Evolutionary conservation across 441 rosid species (phyloP), one percentile per base, ranked within the genome.

Genomic region (Pelargonium cotyledonis): DNA sequence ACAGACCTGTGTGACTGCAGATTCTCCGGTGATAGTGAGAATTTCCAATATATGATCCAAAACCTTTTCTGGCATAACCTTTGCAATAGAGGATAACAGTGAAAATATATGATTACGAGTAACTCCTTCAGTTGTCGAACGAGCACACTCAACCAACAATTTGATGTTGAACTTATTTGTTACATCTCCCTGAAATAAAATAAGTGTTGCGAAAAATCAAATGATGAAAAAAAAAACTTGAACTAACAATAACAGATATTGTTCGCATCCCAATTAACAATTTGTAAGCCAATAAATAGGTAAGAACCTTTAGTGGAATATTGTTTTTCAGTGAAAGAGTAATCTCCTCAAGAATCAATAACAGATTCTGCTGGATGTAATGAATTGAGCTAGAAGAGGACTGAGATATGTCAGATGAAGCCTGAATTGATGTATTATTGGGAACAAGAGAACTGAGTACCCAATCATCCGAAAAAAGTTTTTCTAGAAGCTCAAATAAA

Each of bases 1-100:
- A 83, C 86, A 78, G 80, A 96, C 99, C 98, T 93, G 96, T 62
- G 85, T 81, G 67, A 89, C 85, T 0, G 97, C 81, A 67, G 98
- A 93, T 80, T 91, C 88, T 75, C 98, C 98, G 38, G 89, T 80
- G 46, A 87, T 83, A 38, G 84, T 69, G 72, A 96, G 84, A 79
- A 93, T 86, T 70, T 84, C 91, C 68, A 74, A 66, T 70, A 84
- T 85, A 69, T 91, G 89, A 63, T 86, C 92, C 84, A 88, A 77
- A 66, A 93, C 73, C 69, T 73, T 85, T 65, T 85, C 89, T 1
- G 98, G 97, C 74, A 83, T 73, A 70, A 85, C 77, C 85, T 85
- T 88, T 60, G 86, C 87, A 73, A 85, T 62, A 23, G 89, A 75
- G 26, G 96, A 82, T 80, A 91, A 78, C 46, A 96, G 76, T 40